A percentile compares a stretch with the other conserved stretches of the same genome.
These are phyloP conservation scores for Balamuthia mandrillaris DNA, from an alignment of 208 protist genomes.

Conservation along the genomic window DNA sequence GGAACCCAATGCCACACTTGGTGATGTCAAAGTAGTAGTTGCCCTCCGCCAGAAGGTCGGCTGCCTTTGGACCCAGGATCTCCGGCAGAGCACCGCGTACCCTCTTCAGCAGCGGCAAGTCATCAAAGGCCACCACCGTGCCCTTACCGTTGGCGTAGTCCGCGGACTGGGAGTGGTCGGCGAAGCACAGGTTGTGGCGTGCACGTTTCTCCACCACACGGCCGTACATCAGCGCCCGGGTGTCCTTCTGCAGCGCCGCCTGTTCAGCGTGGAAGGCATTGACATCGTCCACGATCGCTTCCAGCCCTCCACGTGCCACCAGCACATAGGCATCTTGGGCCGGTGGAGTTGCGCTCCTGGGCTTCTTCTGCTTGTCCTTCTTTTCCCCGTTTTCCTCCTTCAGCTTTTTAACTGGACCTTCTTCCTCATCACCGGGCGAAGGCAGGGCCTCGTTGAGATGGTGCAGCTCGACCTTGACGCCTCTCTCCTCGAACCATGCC, in stretches of 20 bases:
- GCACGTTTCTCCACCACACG: slow-evolving; percentile 50
- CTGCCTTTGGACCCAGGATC: slow-evolving; percentile 35
- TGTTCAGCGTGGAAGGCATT: slow-evolving; percentile 39
- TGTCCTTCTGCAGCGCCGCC: slow-evolving; percentile 12
- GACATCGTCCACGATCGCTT: background rate
- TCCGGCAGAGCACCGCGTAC: background rate
- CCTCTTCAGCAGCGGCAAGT: slow-evolving; percentile 1
- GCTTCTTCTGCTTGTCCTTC: too few relatives aligned
- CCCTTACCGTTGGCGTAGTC: slow-evolving; percentile 52
- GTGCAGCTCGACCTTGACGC: slow-evolving; percentile 24
- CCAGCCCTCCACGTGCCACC: slow-evolving; percentile 43
- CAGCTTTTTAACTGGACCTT: background rate
- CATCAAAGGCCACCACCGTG: slow-evolving; percentile 38
- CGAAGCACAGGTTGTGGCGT: slow-evolving; percentile 51
- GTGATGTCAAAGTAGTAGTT: slow-evolving; percentile 60
- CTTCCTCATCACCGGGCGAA: too few relatives aligned
- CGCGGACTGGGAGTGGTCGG: slow-evolving; percentile 14
- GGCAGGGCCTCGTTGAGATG: slow-evolving; percentile 32
- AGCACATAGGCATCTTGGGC: slow-evolving; percentile 45
- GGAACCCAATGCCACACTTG: slow-evolving; percentile 59
- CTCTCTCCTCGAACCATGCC: slow-evolving; percentile 42
- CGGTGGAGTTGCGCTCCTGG: too few relatives aligned
- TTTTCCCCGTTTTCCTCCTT: too few relatives aligned
- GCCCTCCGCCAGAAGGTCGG: slow-evolving; percentile 47
- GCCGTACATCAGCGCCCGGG: slow-evolving; percentile 53